Conservation (phyloP, 129 eudicot species). For the Saposhnikovia divaricata region DNA sequence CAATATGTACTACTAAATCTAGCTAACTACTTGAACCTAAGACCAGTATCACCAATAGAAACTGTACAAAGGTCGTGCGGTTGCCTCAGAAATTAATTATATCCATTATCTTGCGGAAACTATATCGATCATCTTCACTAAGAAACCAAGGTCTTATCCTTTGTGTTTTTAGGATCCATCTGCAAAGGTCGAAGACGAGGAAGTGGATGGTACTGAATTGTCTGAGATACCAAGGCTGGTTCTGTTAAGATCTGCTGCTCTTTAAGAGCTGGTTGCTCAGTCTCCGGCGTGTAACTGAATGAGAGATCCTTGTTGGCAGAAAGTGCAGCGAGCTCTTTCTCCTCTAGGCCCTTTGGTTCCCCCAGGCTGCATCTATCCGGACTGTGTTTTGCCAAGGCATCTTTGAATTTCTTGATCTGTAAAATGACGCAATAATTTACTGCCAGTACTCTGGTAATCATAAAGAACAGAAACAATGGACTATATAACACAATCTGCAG, state of each 20-base stretch:
- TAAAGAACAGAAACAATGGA: background rate
- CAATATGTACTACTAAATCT: background rate
- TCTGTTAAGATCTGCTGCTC: conserved; percentile 13
- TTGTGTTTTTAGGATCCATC: conserved; percentile 16
- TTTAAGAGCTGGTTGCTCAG: conserved; percentile 17
- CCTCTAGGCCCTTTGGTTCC: conserved; percentile 72
- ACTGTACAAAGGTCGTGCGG: background rate
- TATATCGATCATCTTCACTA: conserved; percentile 25
- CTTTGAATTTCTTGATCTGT: conserved; percentile 76
- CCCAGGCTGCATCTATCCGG: conserved; percentile 55
- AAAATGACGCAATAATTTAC: background rate
- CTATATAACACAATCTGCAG: too few species aligned
- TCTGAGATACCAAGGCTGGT: background rate
- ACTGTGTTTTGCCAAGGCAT: conserved; percentile 57
- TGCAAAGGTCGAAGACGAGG: conserved; percentile 28
- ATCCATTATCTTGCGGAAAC: too few species aligned
- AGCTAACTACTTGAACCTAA: background rate
- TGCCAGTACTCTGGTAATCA: background rate
- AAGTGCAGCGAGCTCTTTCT: conserved; percentile 59
- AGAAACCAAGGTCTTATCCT: conserved; percentile 35
- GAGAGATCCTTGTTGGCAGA: conserved; percentile 60
- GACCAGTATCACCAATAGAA: background rate
- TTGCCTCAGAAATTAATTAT: background rate
- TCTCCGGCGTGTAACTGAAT: conserved; percentile 44
- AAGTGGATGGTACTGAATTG: conserved; percentile 19